phyloP scores from a whole-genome alignment of 257 asterid genomes.

The Echium plantagineum region DNA sequence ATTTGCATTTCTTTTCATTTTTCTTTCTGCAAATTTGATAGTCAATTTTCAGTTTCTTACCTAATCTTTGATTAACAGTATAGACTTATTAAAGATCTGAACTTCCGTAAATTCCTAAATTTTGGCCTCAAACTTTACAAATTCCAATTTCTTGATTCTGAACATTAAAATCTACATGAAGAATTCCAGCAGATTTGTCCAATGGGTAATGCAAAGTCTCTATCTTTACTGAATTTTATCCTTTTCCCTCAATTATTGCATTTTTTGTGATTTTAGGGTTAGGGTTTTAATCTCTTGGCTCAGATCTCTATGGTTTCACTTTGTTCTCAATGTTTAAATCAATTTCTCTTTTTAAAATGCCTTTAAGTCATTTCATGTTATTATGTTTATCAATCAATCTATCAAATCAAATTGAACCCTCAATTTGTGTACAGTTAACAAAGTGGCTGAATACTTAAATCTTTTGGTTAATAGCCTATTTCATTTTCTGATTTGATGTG shows the following conservation, averaged over 20 bases:
- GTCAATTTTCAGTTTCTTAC: too few relatives aligned
- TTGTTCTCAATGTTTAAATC: neutral
- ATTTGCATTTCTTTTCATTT: too few relatives aligned
- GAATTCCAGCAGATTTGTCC: neutral
- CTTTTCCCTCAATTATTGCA: neutral
- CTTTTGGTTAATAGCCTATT: constrained; percentile 1
- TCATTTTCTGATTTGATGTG: neutral
- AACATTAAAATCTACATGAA: too few relatives aligned
- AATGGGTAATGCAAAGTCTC: constrained; percentile 1
- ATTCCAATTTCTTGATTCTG: neutral
- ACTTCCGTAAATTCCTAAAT: too few relatives aligned
- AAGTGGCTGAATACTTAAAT: neutral
- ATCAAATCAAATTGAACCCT: neutral
- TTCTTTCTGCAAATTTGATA: too few relatives aligned
- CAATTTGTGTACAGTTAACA: constrained; percentile 2
- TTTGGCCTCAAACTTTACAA: too few relatives aligned
- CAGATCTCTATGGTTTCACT: neutral
- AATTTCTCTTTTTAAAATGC: neutral
- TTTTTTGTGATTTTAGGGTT: neutral
- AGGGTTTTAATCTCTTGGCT: neutral
- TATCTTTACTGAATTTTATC: neutral
- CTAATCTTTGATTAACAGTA: too few relatives aligned
- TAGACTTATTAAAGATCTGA: too few relatives aligned
- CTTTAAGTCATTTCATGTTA: too few relatives aligned
- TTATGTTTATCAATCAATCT: constrained; percentile 3